A percentile compares a stretch with the other conserved stretches of the same genome.
phyloP scores from a whole-genome alignment of 331 rosid species.

The Ulmus americana region DNA sequence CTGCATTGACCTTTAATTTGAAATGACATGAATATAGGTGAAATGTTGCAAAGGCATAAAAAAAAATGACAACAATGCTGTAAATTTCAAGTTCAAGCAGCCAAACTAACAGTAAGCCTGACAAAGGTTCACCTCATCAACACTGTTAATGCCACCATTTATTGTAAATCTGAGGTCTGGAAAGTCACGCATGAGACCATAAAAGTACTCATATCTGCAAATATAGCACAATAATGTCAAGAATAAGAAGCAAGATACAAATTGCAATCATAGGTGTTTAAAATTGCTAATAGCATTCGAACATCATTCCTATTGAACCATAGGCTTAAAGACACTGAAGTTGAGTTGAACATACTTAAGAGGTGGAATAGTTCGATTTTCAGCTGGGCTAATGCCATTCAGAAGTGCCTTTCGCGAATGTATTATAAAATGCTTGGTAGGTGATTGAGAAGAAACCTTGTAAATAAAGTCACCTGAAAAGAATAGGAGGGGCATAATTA shows the following conservation, averaged over 20 bases:
- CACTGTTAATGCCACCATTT: conserved; percentile 77
- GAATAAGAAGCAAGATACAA: neutral
- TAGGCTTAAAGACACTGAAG: conserved; percentile 4
- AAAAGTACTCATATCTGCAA: conserved; percentile 86
- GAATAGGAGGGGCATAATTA: conserved; percentile 4
- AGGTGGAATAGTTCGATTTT: conserved; percentile 88
- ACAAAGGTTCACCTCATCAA: conserved; percentile 68
- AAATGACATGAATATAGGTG: neutral
- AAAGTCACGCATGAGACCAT: conserved; percentile 89
- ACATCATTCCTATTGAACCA: neutral
- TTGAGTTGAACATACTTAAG: conserved; percentile 51
- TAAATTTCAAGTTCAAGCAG: neutral
- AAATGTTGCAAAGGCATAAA: neutral
- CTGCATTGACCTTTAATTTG: conserved; percentile 55
- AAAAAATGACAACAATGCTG: neutral
- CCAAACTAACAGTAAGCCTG: conserved; percentile 5
- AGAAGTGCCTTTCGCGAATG: conserved; percentile 95
- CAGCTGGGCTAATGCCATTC: conserved; percentile 96
- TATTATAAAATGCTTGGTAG: conserved; percentile 80
- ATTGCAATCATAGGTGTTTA: neutral
- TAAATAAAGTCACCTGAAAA: conserved; percentile 85
- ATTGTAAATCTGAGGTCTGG: conserved; percentile 89
- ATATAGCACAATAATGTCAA: neutral
- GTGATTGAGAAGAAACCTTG: conserved; percentile 82
- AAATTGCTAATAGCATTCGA: neutral